Base-by-base conservation (phyloP, 140 eudicot genomes). In the Anethum foeniculum region DNA sequence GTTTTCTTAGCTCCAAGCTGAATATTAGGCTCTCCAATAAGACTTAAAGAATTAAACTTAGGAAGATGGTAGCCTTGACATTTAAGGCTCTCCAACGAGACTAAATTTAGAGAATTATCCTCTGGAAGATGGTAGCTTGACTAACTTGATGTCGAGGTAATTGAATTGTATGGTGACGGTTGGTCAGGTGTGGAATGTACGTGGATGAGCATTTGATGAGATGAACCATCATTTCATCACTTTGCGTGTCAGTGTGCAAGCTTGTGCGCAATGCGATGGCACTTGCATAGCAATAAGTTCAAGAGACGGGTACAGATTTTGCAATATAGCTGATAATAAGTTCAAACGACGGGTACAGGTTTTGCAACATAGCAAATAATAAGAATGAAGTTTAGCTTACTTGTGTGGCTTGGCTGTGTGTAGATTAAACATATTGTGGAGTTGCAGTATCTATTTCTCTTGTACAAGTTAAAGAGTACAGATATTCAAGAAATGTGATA, bases 1-100 rank as follows among this genome's bases (percentile, higher is more conserved):
- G 83, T 51, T 84, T 85, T 80, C 79, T 78, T 75, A 82, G 60
- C 85, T 81, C 56, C 77, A 77, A 86, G 27, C 77, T 44, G 49
- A 10, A 46, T 46, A 46, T 10, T 44, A 7, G 47, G 47, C 47
- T 8, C 12, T 44, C 10, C 47, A 56, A 83, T 47, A 79, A 75
- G 65, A 80, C 76, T 71, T 44, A 71, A 12, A 10, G 52, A 47
- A 47, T 47, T 13, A 47, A 9, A 1, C 16, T 47, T 1, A 0
- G 51, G 51, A 10, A 47, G 51, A 44, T 44, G 48, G 8, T 44
- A 44, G 8, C 13, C 49, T 46, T 46, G 49, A 39, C 6, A 48
- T 48, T 3, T 48, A 12, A 13, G 54, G 54, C 54, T 48, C 54
- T 48, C 18, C 80, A 79, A 73, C 81, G 77, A 79, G 77, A 75